phyloP scores from a whole-genome alignment of 257 asterid genomes.

The Primulina tabacum region DNA sequence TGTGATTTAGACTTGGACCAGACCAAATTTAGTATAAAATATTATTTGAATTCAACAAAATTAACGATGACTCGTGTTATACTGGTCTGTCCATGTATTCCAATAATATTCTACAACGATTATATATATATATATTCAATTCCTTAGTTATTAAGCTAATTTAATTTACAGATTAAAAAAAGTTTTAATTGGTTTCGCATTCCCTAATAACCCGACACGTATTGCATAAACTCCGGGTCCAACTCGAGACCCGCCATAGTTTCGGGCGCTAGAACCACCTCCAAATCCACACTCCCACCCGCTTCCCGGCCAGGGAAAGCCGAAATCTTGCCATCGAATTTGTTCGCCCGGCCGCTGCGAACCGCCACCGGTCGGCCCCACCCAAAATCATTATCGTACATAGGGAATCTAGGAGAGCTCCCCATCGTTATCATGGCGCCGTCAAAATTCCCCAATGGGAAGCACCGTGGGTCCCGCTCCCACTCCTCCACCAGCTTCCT shows the following conservation, averaged over 20 bases:
- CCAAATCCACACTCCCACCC: constrained; percentile 45
- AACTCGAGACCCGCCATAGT: constrained; percentile 46
- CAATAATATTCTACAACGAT: too few relatives aligned
- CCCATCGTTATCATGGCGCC: constrained; percentile 56
- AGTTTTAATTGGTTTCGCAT: too few relatives aligned
- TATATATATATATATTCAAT: too few relatives aligned
- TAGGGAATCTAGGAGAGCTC: constrained; percentile 48
- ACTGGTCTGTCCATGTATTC: too few relatives aligned
- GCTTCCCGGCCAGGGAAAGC: constrained; percentile 47
- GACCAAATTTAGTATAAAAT: too few relatives aligned
- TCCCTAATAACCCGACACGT: constrained; percentile 21
- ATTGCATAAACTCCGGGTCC: constrained; percentile 54
- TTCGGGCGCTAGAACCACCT: constrained; percentile 40
- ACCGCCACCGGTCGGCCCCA: constrained; percentile 48
- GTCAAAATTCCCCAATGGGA: constrained; percentile 57
- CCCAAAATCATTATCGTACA: constrained; percentile 52
- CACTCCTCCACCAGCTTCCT: constrained; percentile 36
- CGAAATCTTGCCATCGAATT: constrained; percentile 51
- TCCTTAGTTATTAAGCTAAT: too few relatives aligned
- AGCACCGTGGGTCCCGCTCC: constrained; percentile 55
- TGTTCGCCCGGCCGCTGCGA: constrained; percentile 47
- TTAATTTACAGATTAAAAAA: too few relatives aligned
- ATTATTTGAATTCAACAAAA: too few relatives aligned
- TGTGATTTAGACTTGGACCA: too few relatives aligned
- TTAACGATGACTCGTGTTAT: too few relatives aligned